A percentile compares a stretch with the other conserved stretches of the same genome.
Conservation (phyloP, 176 grass and related monocot species). For the Lolium multiflorum region DNA sequence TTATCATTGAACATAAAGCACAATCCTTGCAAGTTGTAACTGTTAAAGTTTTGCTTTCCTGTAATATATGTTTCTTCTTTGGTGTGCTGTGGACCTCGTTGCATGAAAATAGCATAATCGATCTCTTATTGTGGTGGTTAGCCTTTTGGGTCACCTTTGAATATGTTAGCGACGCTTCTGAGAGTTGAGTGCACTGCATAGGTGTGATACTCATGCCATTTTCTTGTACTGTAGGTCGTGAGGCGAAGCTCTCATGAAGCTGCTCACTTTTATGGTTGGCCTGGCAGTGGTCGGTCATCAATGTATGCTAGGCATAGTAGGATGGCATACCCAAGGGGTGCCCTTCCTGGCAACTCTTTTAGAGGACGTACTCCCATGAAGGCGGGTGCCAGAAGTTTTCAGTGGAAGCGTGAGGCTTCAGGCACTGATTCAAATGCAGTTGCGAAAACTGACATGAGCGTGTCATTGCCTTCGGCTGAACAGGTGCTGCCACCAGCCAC, state of each 20-base stretch:
- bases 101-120: not conserved
- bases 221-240: constrained; percentile 66
- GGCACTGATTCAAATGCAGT: constrained; percentile 44
- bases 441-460: constrained; percentile 51
- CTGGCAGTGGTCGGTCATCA: constrained; percentile 53
- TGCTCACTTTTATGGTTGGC: constrained; percentile 79
- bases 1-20: not conserved
- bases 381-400: constrained; percentile 89
- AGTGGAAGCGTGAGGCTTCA: constrained; percentile 85
- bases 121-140: not conserved
- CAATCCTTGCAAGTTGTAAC: constrained; percentile 21
- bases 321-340: constrained; percentile 66
- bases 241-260: constrained; percentile 82
- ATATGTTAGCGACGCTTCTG: not conserved
- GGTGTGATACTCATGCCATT: not conserved
- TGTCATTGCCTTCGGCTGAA: constrained; percentile 46
- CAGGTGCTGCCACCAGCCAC: constrained; percentile 57
- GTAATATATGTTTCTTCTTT: not conserved
- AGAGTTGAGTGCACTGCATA: not conserved
- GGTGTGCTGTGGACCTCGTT: constrained; percentile 12
- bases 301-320: constrained; percentile 64
- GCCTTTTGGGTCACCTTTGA: constrained; percentile 21
- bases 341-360: constrained; percentile 53
- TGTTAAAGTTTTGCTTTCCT: constrained; percentile 7
- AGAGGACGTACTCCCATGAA: constrained; percentile 66